Base-by-base conservation (phyloP, 768 basidiomycete genomes). In the Kwoniella newhampshirensis region DNA sequence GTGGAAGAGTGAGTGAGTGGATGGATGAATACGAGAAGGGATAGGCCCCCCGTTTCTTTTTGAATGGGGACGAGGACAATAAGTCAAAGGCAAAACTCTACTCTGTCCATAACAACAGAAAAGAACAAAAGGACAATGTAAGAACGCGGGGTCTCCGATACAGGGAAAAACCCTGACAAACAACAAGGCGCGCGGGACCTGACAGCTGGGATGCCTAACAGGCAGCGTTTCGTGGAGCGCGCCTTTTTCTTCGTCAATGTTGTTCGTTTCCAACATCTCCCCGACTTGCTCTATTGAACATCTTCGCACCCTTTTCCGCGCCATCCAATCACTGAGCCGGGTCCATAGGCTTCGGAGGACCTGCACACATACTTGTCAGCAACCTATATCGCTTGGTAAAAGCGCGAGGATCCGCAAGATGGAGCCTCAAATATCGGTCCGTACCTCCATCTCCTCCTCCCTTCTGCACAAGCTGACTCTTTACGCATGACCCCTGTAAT, bases 341-440 rank as follows among this genome's bases (percentile, higher is more conserved):
- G 7, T 17, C 44, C 39, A 36, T 32, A 35, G 7, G 36, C 37
- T 42, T 25, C 12, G 40, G 2, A 20, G n/a, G 28, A 32, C 32
- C 7, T 6, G 32, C 32, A 32, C n/a, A 32, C 7, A 32, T 32
- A 6, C 32, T 13, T 6, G 6, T 6, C n/a, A 23, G 39, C 13
- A 17, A 12, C 8, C 20, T n/a, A 30, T 12, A 26, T 27, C 20
- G 32, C 32, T n/a, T 44, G 37, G 37, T 32, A 46, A 44, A 55
- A 49, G 39, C 12, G 40, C 1, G 25, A n/a, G 21, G 28, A 50
- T 8, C 23, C 4, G 36, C 42, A 59, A 46, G 36, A 59, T 59
- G 57, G 45, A 44, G n/a, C 26, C 25, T 21, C 46, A 49, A 43
- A 39, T 54, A 20, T 46, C 59, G 48, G 59, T 61, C 40, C 15